Base-by-base conservation (phyloP, 2,329 filamentous ascomycete species). In the Zarea fungicola region DNA sequence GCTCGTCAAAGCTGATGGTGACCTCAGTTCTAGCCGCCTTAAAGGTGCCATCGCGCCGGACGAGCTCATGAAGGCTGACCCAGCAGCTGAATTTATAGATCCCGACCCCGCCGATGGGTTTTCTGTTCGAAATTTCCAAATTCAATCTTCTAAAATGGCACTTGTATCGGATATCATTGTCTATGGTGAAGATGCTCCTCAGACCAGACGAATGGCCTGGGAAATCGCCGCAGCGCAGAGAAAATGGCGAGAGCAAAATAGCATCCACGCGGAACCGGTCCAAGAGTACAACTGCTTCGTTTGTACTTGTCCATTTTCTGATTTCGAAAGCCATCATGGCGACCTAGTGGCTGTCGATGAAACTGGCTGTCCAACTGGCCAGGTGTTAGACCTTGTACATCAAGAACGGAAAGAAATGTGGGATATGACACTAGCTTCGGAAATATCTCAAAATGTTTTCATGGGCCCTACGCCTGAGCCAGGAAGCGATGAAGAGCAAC, bases 91-190 rank as follows among this genome's bases (percentile, higher is more conserved):
- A 19, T 96, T 99, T 61, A 71, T 90, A 52, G 88, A 95, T 36
- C 78, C 85, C 34, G 93, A 99, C 61, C 93, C 93, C 1, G 79
- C 73, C 49, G 88, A 95, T 56, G 93, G 93, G 8, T 97, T 97
- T 63, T 96, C 89, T 5, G 91, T 97, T 36, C 83, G 93, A 39
- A 97, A 97, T 65, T 99, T 99, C 62, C 92, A 97, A 59, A 97
- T 97, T 32, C 93, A 99, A 66, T 80, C 88, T 0, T 87, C 87
- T 51, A 99, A 99, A 65, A 73, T 88, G 55, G 91, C 91, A 48
- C 81, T 87, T 55, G 80, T 93, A 8, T 96, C 91, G 1, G 93
- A 99, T 64, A 89, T 99, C 55, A 78, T 99, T 34, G 80, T 99
- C 1, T 99, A 99, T 62, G 89, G 89, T 11, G 86, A 92, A 48